A percentile compares a stretch with the other conserved stretches of the same genome.
Evolutionary conservation across 2,329 filamentous ascomycete species (phyloP).

Genomic region (Pochonia chlamydosporia): DNA sequence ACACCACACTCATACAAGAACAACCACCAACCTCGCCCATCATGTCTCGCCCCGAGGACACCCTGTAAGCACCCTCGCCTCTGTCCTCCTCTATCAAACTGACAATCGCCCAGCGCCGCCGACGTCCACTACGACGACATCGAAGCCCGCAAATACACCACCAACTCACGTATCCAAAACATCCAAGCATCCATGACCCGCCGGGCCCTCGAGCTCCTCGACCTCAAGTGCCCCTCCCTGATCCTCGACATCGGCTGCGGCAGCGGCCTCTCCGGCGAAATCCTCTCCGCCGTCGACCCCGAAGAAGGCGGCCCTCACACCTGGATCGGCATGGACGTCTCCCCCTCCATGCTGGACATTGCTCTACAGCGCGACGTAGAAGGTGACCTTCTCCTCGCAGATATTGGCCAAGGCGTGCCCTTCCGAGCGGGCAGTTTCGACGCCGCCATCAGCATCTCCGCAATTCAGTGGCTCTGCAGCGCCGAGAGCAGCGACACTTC

Average conservation of each 20-base stretch:
- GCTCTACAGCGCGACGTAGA: conserved; percentile 88
- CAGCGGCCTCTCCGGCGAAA: conserved; percentile 89
- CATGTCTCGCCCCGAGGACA: conserved; percentile 98
- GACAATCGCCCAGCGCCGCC: conserved; percentile 58
- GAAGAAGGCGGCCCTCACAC: conserved; percentile 79
- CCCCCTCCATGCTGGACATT: conserved; percentile 92
- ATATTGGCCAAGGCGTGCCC: conserved; percentile 92
- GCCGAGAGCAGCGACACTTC: conserved; percentile 83
- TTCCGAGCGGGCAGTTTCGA: conserved; percentile 92
- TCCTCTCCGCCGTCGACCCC: conserved; percentile 66
- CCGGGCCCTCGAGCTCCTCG: conserved; percentile 85
- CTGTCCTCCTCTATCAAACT: conserved; percentile 13
- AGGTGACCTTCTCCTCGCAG: conserved; percentile 87
- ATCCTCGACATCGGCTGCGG: conserved; percentile 98
- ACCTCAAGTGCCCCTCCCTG: conserved; percentile 71
- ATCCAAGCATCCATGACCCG: conserved; percentile 95
- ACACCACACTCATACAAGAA: neutral
- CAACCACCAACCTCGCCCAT: conserved; percentile 23
- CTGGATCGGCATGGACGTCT: conserved; percentile 97
- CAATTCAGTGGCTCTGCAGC: conserved; percentile 98
- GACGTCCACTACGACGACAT: conserved; percentile 96
- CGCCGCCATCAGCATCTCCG: conserved; percentile 88
- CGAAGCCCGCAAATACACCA: conserved; percentile 97
- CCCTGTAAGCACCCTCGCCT: conserved; percentile 58
- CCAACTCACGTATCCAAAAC: conserved; percentile 87